These are phyloP conservation scores for Ballota nigra DNA, from an alignment of 257 asterid genomes.

Conservation along the genomic window DNA sequence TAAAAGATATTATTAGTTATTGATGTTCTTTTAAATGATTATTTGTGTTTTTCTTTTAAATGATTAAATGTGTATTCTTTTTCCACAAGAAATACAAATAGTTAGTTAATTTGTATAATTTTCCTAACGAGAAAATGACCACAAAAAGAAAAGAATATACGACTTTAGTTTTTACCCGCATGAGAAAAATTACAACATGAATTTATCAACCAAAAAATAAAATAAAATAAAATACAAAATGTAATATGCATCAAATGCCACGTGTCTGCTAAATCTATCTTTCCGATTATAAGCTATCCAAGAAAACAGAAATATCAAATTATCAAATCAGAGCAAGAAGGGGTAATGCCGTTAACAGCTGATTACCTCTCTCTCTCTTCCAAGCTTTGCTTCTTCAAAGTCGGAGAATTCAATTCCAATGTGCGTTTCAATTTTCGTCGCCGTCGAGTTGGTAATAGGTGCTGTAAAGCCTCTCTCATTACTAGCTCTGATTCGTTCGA, in stretches of 20 bases:
- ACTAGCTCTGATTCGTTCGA: conserved; percentile 65
- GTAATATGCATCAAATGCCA: neutral
- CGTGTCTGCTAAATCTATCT: conserved; percentile 21
- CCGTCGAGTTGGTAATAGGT: conserved; percentile 19
- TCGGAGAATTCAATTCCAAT: conserved; percentile 16
- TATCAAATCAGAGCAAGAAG: neutral
- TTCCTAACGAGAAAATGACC: too few relatives aligned
- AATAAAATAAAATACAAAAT: neutral
- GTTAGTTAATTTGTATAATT: too few relatives aligned
- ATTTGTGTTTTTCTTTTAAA: too few relatives aligned
- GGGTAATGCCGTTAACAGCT: conserved; percentile 25
- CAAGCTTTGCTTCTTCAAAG: conserved; percentile 24
- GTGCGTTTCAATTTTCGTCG: conserved; percentile 13
- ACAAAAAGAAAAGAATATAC: too few relatives aligned
- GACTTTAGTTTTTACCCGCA: too few relatives aligned
- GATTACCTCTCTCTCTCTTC: conserved; percentile 30
- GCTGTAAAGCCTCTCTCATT: conserved; percentile 56
- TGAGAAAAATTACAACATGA: neutral
- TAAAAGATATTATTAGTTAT: too few relatives aligned
- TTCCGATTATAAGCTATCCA: neutral
- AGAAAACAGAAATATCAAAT: neutral
- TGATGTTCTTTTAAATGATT: too few relatives aligned
- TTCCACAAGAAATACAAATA: neutral
- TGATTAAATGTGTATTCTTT: neutral
- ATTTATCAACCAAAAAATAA: too few relatives aligned